Conservation (phyloP, 305 asterid genomes). For the Rubia balearica region DNA sequence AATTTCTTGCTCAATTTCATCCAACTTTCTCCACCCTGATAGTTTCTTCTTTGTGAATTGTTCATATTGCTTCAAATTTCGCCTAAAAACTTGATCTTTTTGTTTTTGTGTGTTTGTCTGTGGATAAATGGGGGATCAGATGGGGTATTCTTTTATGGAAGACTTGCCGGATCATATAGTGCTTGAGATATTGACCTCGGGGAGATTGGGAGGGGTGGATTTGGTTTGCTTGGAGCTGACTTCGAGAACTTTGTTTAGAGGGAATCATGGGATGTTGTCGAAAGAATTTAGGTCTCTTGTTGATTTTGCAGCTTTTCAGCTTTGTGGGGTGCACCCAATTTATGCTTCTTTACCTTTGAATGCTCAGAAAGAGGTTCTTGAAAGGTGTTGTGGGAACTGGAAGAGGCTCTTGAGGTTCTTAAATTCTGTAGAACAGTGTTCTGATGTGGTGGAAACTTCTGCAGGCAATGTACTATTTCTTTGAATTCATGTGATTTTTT, state of each 20-base stretch:
- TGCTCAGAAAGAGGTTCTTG: constrained; percentile 40
- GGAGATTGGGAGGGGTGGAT: constrained; percentile 54
- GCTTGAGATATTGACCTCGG: constrained; percentile 57
- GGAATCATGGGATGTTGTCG: constrained; percentile 41
- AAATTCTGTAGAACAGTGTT: constrained; percentile 67
- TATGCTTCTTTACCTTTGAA: constrained; percentile 37
- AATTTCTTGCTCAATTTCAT: constrained; percentile 38
- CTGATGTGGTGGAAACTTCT: constrained; percentile 57
- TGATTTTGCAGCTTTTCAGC: constrained; percentile 73
- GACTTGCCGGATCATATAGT: constrained; percentile 68
- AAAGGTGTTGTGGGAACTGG: constrained; percentile 62
- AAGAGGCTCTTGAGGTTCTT: constrained; percentile 66
- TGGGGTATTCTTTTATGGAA: constrained; percentile 39
- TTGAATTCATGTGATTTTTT: neutral
- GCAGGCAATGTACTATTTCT: constrained; percentile 62
- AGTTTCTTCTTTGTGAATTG: constrained; percentile 31
- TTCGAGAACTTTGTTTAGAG: constrained; percentile 41
- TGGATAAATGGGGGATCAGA: constrained; percentile 49
- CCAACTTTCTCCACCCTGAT: constrained; percentile 42
- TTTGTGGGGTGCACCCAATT: constrained; percentile 47
- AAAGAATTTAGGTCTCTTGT: constrained; percentile 52
- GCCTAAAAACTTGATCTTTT: constrained; percentile 38
- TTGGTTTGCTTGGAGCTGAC: constrained; percentile 58
- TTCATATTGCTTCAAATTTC: constrained; percentile 35
- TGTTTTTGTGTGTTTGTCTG: neutral